Conservation (phyloP, 1,284 basidiomycete species). For the Kalmanozyma brasiliensis region DNA sequence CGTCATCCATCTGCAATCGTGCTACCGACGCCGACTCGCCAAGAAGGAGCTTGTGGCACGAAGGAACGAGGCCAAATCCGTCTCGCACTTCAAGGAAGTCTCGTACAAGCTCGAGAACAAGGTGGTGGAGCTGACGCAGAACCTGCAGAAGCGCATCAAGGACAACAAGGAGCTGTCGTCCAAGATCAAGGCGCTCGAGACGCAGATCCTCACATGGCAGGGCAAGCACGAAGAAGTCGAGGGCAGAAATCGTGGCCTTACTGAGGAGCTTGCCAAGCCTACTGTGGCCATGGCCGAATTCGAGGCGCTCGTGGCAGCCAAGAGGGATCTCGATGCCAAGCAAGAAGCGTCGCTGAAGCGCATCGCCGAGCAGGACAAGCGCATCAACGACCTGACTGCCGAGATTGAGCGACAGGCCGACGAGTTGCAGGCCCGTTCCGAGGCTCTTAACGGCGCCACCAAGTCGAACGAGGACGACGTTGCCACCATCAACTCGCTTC, state of each 20-base stretch:
- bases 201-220: slow-evolving; percentile 85
- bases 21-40: slow-evolving; percentile 87
- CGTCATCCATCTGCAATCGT: slow-evolving; percentile 89
- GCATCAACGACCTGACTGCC: slow-evolving; percentile 77
- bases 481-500: slow-evolving; percentile 85
- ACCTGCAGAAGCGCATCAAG: slow-evolving; percentile 86
- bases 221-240: slow-evolving; percentile 91
- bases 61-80: slow-evolving; percentile 91
- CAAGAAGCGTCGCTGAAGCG: slow-evolving; percentile 81
- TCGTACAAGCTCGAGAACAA: slow-evolving; percentile 99
- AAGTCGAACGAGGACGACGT: slow-evolving; percentile 76
- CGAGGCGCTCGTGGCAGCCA: slow-evolving; percentile 80
- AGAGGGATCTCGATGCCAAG: slow-evolving; percentile 82
- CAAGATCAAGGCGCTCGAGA: slow-evolving; percentile 81
- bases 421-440: slow-evolving; percentile 79
- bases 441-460: slow-evolving; percentile 55
- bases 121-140: slow-evolving; percentile 97
- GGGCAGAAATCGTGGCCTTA: slow-evolving; percentile 78
- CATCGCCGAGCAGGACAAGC: slow-evolving; percentile 83
- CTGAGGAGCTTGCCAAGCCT: slow-evolving; percentile 77
- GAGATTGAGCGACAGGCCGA: slow-evolving; percentile 79
- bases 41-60: slow-evolving; percentile 84
- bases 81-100: slow-evolving; percentile 98
- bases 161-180: slow-evolving; percentile 89
- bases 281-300: slow-evolving; percentile 80